phyloP scores from a whole-genome alignment of 2,329 filamentous ascomycete species.

The Eurotiales sp. region DNA sequence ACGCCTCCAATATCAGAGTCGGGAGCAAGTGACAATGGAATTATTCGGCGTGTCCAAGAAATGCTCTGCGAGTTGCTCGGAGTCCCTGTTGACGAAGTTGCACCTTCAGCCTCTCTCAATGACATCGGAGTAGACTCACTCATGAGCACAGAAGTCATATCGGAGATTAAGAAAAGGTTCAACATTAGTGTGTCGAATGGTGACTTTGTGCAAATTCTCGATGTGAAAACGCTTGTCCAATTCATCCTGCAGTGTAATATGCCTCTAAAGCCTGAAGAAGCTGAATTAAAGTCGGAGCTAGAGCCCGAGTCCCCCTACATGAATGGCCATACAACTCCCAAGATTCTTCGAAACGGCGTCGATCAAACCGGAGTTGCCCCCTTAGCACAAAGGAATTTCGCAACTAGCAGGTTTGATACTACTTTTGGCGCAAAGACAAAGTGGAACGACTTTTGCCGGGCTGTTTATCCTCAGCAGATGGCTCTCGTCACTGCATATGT shows the following conservation, averaged over 20 bases:
- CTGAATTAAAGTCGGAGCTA: background rate
- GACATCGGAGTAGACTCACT: constrained; percentile 5
- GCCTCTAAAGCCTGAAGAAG: background rate
- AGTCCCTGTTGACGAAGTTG: background rate
- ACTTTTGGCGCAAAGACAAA: background rate
- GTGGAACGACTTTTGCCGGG: background rate
- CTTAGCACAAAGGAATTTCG: background rate
- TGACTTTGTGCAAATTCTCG: background rate
- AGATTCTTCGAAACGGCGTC: background rate
- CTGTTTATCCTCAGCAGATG: background rate
- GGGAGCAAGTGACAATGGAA: background rate
- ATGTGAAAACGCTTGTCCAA: too few species aligned
- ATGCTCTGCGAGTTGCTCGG: background rate
- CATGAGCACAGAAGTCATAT: background rate
- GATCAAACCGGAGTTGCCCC: background rate
- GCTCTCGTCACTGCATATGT: background rate
- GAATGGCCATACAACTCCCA: background rate
- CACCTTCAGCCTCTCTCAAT: background rate
- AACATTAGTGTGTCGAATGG: background rate
- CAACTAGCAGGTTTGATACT: too few species aligned
- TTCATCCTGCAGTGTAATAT: too few species aligned
- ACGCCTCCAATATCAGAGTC: background rate
- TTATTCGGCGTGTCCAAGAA: background rate
- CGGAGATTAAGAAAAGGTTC: background rate
- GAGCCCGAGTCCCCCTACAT: background rate